Evolutionary conservation across 2,329 filamentous ascomycete genomes (phyloP).

Genomic region (Phyllosticta paracitricarpa): DNA sequence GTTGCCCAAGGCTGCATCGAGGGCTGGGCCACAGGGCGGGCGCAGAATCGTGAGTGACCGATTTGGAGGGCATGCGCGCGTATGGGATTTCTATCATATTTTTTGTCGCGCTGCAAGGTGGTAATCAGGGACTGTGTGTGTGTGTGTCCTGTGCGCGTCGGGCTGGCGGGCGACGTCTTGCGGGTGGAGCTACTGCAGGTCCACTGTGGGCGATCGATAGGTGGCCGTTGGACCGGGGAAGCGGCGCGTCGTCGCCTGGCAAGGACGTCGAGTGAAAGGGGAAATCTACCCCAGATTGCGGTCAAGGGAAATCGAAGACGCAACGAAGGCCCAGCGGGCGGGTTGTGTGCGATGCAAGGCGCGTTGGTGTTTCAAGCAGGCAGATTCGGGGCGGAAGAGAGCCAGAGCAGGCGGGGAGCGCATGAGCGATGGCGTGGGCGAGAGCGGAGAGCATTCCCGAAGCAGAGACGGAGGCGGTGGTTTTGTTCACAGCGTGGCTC

Average conservation of each 20-base stretch:
- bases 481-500: neutral
- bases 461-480: neutral
- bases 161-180: conserved; percentile 1
- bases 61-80: conserved; percentile 5
- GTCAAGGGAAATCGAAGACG: neutral
- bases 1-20: conserved; percentile 6
- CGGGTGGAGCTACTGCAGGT: conserved; percentile 10
- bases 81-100: conserved; percentile 3
- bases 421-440: neutral
- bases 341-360: neutral
- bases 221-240: conserved; percentile 5
- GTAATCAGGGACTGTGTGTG: conserved; percentile 1
- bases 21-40: neutral
- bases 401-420: neutral
- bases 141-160: conserved; percentile 1
- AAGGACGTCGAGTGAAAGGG: conserved; percentile 6
- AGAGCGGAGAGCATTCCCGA: neutral
- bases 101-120: neutral
- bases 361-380: neutral
- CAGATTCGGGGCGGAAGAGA: neutral
- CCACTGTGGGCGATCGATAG: conserved; percentile 6
- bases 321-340: neutral
- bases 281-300: conserved; percentile 10
- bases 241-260: conserved; percentile 7
- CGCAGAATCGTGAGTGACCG: conserved; percentile 9